phyloP scores from a whole-genome alignment of 225 moss, liverwort and hornwort genomes.

The Anthoceros angustus region DNA sequence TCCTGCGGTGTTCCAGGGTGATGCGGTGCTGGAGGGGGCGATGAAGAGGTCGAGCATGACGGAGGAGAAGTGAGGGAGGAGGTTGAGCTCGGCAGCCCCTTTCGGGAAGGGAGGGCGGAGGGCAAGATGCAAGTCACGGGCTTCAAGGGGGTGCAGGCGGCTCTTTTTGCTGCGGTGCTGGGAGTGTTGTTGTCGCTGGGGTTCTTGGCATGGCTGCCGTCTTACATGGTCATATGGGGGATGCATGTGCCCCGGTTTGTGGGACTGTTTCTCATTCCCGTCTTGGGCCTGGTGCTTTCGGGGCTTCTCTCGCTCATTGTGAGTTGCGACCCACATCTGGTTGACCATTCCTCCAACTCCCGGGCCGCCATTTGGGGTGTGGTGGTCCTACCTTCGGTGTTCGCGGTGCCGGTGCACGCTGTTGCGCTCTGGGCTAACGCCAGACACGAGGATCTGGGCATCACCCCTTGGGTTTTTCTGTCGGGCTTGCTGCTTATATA shows the following conservation, averaged over 20 bases:
- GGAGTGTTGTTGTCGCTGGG: conserved; percentile 12
- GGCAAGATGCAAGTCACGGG: background rate
- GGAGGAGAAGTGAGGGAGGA: no score
- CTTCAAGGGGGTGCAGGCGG: conserved; percentile 9
- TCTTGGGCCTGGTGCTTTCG: conserved; percentile 18
- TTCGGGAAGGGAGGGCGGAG: background rate
- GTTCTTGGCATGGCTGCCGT: conserved; percentile 13
- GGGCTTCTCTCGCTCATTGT: conserved; percentile 33
- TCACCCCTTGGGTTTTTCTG: conserved; percentile 29
- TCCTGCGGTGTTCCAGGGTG: no score
- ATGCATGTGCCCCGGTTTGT: conserved; percentile 12
- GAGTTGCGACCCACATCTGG: conserved; percentile 38
- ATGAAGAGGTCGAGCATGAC: no score
- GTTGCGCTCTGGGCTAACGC: conserved; percentile 25
- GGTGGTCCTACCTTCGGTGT: conserved; percentile 33
- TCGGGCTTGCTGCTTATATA: conserved; percentile 27
- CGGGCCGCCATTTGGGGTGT: conserved; percentile 30
- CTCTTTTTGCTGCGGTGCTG: background rate
- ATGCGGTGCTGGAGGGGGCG: no score
- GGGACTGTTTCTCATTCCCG: conserved; percentile 34
- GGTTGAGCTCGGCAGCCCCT: no score
- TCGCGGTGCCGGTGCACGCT: conserved; percentile 31
- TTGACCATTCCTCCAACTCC: conserved; percentile 31
- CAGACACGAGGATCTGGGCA: conserved; percentile 23
- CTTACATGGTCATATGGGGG: conserved; percentile 10